Percentiles rank a stretch among this genome's conserved stretches.
Conservation (phyloP, 2,329 filamentous ascomycete species). For the Aaosphaeria pasadenensis region DNA sequence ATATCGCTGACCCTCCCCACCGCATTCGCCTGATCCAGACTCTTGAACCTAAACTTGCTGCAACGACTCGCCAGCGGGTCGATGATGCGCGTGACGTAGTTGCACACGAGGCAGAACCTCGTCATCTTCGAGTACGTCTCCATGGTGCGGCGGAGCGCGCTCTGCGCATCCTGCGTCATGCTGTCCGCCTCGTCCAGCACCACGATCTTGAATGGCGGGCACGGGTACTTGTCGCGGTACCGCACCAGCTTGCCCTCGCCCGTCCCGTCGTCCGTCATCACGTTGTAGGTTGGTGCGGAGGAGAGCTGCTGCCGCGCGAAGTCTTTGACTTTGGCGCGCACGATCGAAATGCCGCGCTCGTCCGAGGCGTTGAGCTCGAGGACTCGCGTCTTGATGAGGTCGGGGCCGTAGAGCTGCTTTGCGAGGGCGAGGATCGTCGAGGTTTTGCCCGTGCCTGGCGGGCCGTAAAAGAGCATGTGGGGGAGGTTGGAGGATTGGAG, state of each 20-base stretch:
- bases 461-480: conserved; percentile 99
- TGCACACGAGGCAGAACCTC: conserved; percentile 95
- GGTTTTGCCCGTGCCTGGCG: conserved; percentile 96
- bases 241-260: conserved; percentile 27
- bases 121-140: conserved; percentile 97
- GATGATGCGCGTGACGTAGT: conserved; percentile 98
- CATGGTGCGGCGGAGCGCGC: conserved; percentile 90
- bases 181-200: conserved; percentile 97
- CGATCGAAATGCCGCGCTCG: conserved; percentile 95
- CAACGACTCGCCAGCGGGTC: conserved; percentile 91
- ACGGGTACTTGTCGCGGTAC: conserved; percentile 71
- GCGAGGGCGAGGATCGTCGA: conserved; percentile 95
- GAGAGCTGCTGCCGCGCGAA: conserved; percentile 95
- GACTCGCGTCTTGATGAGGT: conserved; percentile 89
- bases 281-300: conserved; percentile 67
- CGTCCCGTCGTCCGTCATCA: conserved; percentile 47
- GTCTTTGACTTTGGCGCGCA: conserved; percentile 96
- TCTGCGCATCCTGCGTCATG: conserved; percentile 98
- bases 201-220: conserved; percentile 98
- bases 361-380: conserved; percentile 99
- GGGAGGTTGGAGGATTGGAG: conserved; percentile 96
- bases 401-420: conserved; percentile 95
- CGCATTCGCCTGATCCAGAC: conserved; percentile 82
- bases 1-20: conserved; percentile 78
- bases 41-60: conserved; percentile 98